These are phyloP conservation scores for Penicillium mononematosum DNA, from an alignment of 495 filamentous ascomycete genomes.

Conservation along the genomic window DNA sequence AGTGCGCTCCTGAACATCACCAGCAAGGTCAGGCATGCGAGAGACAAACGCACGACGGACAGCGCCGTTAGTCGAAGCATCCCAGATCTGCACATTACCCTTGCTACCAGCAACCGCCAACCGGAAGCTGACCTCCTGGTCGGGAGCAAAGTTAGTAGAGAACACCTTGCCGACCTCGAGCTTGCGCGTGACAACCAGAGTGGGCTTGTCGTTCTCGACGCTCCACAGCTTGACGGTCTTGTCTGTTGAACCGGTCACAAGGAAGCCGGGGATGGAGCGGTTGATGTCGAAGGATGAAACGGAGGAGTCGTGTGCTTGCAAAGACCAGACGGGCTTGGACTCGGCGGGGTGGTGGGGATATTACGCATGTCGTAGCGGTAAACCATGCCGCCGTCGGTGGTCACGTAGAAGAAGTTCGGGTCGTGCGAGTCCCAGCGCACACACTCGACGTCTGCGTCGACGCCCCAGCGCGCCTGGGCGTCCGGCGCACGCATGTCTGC, in stretches of 20 bases:
- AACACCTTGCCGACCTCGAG: slow-evolving; percentile 94
- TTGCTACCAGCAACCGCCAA: slow-evolving; percentile 94
- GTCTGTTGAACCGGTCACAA: slow-evolving; percentile 89
- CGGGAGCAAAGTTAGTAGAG: slow-evolving; percentile 82
- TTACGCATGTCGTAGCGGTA: slow-evolving; percentile 83
- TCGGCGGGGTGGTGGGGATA: slow-evolving; percentile 60
- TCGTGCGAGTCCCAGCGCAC: slow-evolving; percentile 93
- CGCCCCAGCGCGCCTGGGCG: slow-evolving; percentile 78
- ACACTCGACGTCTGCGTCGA: slow-evolving; percentile 91
- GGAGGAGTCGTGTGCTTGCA: slow-evolving; percentile 92
- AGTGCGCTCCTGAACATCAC: slow-evolving; percentile 72
- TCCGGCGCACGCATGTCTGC: slow-evolving; percentile 92
- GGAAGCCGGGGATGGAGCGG: slow-evolving; percentile 79
- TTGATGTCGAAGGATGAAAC: slow-evolving; percentile 97
- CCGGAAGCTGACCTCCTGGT: slow-evolving; percentile 83
- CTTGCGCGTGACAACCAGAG: slow-evolving; percentile 87
- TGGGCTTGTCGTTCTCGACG: slow-evolving; percentile 68
- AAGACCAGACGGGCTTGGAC: slow-evolving; percentile 83
- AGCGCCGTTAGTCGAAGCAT: slow-evolving; percentile 88
- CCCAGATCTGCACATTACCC: slow-evolving; percentile 91
- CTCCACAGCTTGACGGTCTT: slow-evolving; percentile 98
- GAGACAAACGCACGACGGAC: slow-evolving; percentile 85
- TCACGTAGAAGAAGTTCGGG: slow-evolving; percentile 87
- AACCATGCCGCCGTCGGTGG: slow-evolving; percentile 85
- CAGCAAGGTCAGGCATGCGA: slow-evolving; percentile 57